Conservation (phyloP, 768 basidiomycete species). For the Lanmaoa rubissima region DNA sequence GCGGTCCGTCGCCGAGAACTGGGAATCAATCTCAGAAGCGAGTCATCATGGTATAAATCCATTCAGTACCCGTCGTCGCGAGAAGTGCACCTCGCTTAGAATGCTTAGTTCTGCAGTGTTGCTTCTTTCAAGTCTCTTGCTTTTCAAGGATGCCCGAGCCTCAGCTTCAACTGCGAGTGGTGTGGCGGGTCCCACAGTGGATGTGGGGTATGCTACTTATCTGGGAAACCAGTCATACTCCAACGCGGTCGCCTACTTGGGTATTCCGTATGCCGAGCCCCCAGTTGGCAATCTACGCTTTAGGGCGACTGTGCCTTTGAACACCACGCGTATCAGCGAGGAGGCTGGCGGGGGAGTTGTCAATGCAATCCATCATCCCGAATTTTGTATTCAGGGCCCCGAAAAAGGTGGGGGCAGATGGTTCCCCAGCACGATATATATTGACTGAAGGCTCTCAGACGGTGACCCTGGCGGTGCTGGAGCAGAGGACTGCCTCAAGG, state of each 20-base stretch:
- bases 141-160: not conserved
- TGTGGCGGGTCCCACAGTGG: constrained; percentile 37
- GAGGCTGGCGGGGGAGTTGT: constrained; percentile 40
- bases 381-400: constrained; percentile 60
- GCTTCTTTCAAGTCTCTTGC: constrained; percentile 26
- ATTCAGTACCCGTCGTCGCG: not conserved
- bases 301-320: constrained; percentile 50
- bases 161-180: constrained; percentile 1
- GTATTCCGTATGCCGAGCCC: constrained; percentile 44
- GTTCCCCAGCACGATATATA: not conserved
- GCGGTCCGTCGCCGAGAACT: not conserved
- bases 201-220: constrained; percentile 60
- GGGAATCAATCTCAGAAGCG: not conserved
- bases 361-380: constrained; percentile 53
- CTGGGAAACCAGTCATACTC: constrained; percentile 50
- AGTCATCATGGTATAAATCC: not conserved
- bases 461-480: constrained; percentile 63
- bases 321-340: constrained; percentile 42
- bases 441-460: constrained; percentile 25
- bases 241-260: constrained; percentile 56
- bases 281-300: constrained; percentile 42
- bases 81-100: not conserved
- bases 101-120: not conserved
- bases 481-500: constrained; percentile 63
- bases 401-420: constrained; percentile 38